These are phyloP conservation scores for Pyrenula aspistea DNA, from an alignment of 495 filamentous ascomycete species.

Conservation along the genomic window DNA sequence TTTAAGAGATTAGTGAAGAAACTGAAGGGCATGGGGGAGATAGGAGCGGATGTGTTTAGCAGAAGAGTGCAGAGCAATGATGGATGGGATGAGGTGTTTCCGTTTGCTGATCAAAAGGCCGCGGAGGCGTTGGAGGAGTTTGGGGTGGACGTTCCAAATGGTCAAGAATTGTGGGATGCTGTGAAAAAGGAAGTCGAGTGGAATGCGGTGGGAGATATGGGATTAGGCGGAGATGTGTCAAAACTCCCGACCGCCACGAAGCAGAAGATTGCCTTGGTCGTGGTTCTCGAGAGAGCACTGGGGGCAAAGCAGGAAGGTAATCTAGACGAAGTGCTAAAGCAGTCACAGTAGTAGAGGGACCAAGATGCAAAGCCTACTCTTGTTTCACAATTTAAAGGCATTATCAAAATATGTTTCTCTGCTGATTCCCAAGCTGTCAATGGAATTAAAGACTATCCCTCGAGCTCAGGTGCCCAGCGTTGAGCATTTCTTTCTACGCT, in stretches of 20 bases:
- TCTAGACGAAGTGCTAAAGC: conserved; percentile 2
- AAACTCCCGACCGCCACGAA: not conserved
- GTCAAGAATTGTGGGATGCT: conserved; percentile 10
- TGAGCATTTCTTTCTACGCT: conserved; percentile 54
- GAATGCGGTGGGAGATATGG: conserved; percentile 3
- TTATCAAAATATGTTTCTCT: conserved; percentile 23
- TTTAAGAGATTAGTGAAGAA: conserved; percentile 4
- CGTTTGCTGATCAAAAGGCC: conserved; percentile 19
- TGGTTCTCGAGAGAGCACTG: conserved; percentile 8
- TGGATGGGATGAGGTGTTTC: conserved; percentile 13
- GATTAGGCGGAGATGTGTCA: not conserved
- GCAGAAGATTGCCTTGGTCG: conserved; percentile 10
- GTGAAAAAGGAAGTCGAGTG: conserved; percentile 11
- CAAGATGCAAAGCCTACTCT: too few relatives aligned
- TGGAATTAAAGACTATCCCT: conserved; percentile 53
- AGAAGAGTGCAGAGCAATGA: conserved; percentile 15
- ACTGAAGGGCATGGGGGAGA: conserved; percentile 19
- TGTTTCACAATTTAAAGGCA: not conserved
- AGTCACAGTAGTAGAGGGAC: not conserved
- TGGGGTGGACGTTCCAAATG: conserved; percentile 12
- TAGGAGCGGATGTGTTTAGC: conserved; percentile 19
- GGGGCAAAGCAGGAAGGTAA: conserved; percentile 11
- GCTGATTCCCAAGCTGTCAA: conserved; percentile 69
- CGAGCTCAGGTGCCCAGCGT: conserved; percentile 71
- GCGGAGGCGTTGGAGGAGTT: conserved; percentile 10